Conservation (phyloP, 345 rosid genomes). For the Kernera saxatilis region DNA sequence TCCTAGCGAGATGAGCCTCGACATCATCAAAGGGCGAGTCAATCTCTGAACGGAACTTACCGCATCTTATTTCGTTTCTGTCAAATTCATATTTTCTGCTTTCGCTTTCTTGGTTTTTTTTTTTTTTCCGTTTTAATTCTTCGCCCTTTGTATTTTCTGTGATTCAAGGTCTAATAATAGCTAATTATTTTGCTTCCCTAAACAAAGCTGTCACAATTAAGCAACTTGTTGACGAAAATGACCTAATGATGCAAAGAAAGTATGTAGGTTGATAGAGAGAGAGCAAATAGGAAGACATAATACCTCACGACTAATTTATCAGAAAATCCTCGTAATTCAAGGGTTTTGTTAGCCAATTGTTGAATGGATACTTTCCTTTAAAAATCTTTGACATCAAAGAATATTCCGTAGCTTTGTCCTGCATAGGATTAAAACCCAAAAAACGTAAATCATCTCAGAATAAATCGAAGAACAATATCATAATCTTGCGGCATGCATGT, state of each 20-base stretch:
- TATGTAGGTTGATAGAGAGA: not conserved
- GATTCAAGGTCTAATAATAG: slow-evolving; percentile 23
- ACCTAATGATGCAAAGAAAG: slow-evolving; percentile 8
- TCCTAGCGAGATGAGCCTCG: slow-evolving; percentile 70
- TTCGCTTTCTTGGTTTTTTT: not conserved
- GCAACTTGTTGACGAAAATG: not conserved
- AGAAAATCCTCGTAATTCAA: slow-evolving; percentile 22
- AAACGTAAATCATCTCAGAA: not conserved
- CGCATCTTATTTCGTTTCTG: not conserved
- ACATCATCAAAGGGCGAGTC: slow-evolving; percentile 55
- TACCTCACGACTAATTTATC: slow-evolving; percentile 21
- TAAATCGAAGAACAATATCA: not conserved
- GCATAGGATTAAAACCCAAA: slow-evolving; percentile 20
- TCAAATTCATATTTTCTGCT: slow-evolving; percentile 10
- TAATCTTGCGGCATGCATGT: not conserved
- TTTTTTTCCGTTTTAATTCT: not conserved
- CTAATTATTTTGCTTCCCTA: slow-evolving; percentile 12
- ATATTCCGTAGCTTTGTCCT: slow-evolving; percentile 60
- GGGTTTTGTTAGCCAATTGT: slow-evolving; percentile 30
- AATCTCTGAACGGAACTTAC: slow-evolving; percentile 20
- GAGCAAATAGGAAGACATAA: slow-evolving; percentile 17
- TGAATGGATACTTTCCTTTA: slow-evolving; percentile 31
- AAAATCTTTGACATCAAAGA: slow-evolving; percentile 29
- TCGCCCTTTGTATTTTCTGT: not conserved
- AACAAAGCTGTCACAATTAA: not conserved